Evolutionary conservation across 1,284 basidiomycete species (phyloP).

Genomic region (Trametes versicolor): DNA sequence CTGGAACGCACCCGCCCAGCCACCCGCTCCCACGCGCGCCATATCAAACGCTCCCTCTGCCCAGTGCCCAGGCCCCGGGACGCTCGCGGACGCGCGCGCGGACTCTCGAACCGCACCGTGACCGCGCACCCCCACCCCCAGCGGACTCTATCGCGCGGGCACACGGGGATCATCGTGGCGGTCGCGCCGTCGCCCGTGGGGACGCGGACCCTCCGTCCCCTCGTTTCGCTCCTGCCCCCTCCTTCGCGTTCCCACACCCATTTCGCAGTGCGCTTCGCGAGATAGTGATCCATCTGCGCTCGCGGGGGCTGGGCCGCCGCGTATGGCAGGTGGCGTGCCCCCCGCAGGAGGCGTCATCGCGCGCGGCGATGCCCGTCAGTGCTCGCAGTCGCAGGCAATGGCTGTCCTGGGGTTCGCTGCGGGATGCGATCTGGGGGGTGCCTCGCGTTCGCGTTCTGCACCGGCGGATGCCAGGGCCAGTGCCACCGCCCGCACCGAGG

Average conservation of each 20-base stretch:
- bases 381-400: no score
- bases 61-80: constrained; percentile 27
- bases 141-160: neutral
- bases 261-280: neutral
- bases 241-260: constrained; percentile 5
- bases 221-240: neutral
- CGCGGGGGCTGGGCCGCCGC: neutral
- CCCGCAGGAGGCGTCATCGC: constrained; percentile 1
- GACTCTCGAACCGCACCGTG: neutral
- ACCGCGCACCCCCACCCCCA: neutral
- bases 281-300: neutral
- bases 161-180: constrained; percentile 12
- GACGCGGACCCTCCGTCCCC: neutral
- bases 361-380: constrained; percentile 11
- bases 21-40: constrained; percentile 26
- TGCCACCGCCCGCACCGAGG: constrained; percentile 19
- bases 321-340: neutral
- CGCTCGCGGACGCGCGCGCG: constrained; percentile 22
- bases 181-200: constrained; percentile 7
- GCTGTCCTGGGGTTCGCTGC: neutral
- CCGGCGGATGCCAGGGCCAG: neutral
- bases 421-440: no score
- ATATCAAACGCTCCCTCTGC: constrained; percentile 30
- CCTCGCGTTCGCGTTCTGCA: no score
- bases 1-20: constrained; percentile 10